A percentile compares a stretch with the other conserved stretches of the same genome.
Evolutionary conservation across 1,139 yeast genomes (phyloP).

Genomic region (Saccharomyces pastorianus): DNA sequence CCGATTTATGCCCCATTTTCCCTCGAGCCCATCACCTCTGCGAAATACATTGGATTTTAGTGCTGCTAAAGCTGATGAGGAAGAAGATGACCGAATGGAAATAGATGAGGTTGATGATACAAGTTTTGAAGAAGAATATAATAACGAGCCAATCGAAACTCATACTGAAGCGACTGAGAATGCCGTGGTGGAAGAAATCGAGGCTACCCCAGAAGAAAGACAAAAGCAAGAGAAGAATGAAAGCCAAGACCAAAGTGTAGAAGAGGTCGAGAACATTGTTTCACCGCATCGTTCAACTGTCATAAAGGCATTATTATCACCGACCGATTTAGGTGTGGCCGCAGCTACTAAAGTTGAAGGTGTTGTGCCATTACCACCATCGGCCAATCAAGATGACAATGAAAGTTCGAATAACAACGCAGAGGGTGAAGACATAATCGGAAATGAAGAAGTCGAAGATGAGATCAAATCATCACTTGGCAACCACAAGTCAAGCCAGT

Average conservation of each 20-base stretch:
- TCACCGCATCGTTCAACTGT: constrained; percentile 4
- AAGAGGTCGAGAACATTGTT: not conserved
- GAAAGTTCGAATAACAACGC: not conserved
- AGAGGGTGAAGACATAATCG: not conserved
- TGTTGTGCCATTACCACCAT: not conserved
- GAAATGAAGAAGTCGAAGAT: not conserved
- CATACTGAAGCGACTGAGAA: not conserved
- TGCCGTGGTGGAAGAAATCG: not conserved
- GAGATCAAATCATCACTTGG: not conserved
- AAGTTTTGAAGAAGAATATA: constrained; percentile 1
- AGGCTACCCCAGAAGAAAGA: not conserved
- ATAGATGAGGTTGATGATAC: constrained; percentile 6
- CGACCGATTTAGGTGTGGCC: constrained; percentile 24
- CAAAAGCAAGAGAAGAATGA: not conserved
- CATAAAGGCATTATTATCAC: constrained; percentile 19
- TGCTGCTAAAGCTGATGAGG: constrained; percentile 11
- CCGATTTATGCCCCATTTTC: constrained; percentile 14
- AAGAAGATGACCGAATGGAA: constrained; percentile 4
- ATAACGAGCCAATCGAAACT: not conserved
- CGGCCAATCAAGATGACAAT: not conserved
- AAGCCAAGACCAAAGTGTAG: not conserved
- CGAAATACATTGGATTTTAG: constrained; percentile 8
- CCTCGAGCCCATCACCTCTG: constrained; percentile 20
- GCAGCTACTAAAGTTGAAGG: constrained; percentile 14
- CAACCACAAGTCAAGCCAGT: not conserved